phyloP scores from a whole-genome alignment of 345 rosid genomes.

The Acer saccharum region DNA sequence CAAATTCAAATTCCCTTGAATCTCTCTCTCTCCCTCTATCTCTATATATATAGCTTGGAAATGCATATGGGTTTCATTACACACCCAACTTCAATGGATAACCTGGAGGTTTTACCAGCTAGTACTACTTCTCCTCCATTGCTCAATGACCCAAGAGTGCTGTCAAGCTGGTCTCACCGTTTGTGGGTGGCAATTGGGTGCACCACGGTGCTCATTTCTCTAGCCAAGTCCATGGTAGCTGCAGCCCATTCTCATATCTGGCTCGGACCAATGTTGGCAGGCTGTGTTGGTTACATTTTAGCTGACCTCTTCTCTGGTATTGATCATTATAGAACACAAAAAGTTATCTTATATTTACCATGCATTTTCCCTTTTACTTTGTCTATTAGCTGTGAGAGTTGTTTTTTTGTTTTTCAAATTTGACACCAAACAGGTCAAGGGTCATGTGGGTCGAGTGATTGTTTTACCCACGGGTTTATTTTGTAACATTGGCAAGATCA shows the following conservation, averaged over 20 bases:
- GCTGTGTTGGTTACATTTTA: conserved; percentile 63
- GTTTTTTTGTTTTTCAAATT: too few relatives aligned
- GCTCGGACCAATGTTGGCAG: conserved; percentile 67
- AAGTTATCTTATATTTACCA: too few relatives aligned
- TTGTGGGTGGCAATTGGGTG: conserved; percentile 75
- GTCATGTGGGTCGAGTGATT: too few relatives aligned
- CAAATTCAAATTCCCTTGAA: too few relatives aligned
- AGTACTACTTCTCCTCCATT: conserved; percentile 26
- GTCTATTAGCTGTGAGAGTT: too few relatives aligned
- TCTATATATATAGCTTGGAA: neutral
- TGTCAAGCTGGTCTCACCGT: conserved; percentile 78
- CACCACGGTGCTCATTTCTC: conserved; percentile 52
- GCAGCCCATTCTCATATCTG: conserved; percentile 49
- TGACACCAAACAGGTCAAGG: too few relatives aligned
- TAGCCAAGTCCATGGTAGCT: conserved; percentile 52
- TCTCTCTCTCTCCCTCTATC: too few relatives aligned
- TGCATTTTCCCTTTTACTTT: too few relatives aligned
- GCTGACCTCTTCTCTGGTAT: conserved; percentile 76
- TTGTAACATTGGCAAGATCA: too few relatives aligned
- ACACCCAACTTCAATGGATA: conserved; percentile 11
- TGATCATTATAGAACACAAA: too few relatives aligned
- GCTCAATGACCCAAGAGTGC: conserved; percentile 52
- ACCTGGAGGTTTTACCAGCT: neutral
- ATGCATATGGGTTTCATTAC: too few relatives aligned
- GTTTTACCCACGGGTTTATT: too few relatives aligned